Percentiles rank a stretch among this genome's conserved stretches.
Evolutionary conservation across 805 yeast genomes (phyloP).

Genomic region (Dipodascus geniculatus): DNA sequence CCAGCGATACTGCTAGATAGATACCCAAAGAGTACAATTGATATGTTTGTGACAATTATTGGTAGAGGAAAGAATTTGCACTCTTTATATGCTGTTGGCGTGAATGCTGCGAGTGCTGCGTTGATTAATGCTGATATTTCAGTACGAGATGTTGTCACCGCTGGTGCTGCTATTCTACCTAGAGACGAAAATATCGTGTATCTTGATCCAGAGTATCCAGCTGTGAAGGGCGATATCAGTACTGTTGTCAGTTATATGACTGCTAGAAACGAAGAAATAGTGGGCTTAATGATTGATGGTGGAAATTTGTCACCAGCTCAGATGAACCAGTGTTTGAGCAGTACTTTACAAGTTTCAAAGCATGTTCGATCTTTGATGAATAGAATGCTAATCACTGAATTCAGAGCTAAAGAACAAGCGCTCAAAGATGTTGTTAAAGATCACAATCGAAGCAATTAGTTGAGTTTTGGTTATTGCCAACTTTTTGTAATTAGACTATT

Average conservation of each 20-base stretch:
- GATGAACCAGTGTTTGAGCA: neutral
- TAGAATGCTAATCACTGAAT: neutral
- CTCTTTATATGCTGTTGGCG: constrained; percentile 33
- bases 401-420: neutral
- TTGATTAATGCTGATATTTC: constrained; percentile 80
- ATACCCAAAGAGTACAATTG: constrained; percentile 87
- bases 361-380: neutral
- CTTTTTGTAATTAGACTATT: too few relatives aligned
- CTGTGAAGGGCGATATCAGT: constrained; percentile 15
- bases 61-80: constrained; percentile 32
- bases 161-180: constrained; percentile 17
- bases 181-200: neutral
- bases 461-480: too few relatives aligned
- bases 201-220: constrained; percentile 8
- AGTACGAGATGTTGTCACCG: constrained; percentile 59
- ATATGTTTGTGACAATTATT: constrained; percentile 59
- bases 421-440: neutral
- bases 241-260: constrained; percentile 37
- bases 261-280: constrained; percentile 37
- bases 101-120: constrained; percentile 61
- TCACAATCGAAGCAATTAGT: too few relatives aligned
- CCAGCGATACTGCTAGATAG: constrained; percentile 48
- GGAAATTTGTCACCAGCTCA: constrained; percentile 11
- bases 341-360: neutral
- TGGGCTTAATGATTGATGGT: constrained; percentile 41